Base-by-base conservation (phyloP, 495 filamentous ascomycete species). In the Patellaria atrata region DNA sequence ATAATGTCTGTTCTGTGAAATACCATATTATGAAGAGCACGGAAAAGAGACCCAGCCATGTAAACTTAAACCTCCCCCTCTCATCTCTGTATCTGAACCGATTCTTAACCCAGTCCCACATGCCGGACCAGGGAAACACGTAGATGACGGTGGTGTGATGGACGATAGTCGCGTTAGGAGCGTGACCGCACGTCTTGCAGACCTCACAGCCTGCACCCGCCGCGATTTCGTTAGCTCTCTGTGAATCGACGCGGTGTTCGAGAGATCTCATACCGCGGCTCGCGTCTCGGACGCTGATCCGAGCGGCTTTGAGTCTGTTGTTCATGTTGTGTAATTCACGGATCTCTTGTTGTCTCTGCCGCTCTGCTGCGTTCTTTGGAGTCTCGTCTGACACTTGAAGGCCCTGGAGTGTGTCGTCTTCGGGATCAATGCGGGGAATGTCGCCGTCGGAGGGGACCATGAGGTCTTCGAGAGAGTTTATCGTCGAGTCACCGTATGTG, bases 391-490 rank as follows among this genome's bases (percentile, higher is more conserved):
- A 38, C 20, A 44, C 10, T 28, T 38, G 31, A n/a, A 48, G 40
- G 22, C 32, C 40, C 21, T 20, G 26, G 11, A 48, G 30, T n/a
- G 44, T 45, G 25, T 52, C 50, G 23, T 58, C 52, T 31, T 64
- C 57, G 18, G 61, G 6, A 1, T 40, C 37, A 10, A 14, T 24
- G 7, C 8, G 12, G 8, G 16, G 27, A 11, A 19, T 41, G 15
- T 41, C 27, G 3, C 53, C 49, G 21, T 21, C 24, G 18, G 23
- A 8, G 1, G 48, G 41, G 10, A 40, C 51, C 22, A 76, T 51
- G 9, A 79, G 56, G 13, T 65, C 60, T 41, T 76, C 65, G 2
- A 79, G 61, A 17, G 71, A 77, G 30, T 73, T 62, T 27, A 79
- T 66, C 1, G 72, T 77, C 32, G 70, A 66, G 21, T 77, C 71